Evolutionary conservation across 305 asterid genomes (phyloP).

Genomic region (Stenogyne calaminthoides): DNA sequence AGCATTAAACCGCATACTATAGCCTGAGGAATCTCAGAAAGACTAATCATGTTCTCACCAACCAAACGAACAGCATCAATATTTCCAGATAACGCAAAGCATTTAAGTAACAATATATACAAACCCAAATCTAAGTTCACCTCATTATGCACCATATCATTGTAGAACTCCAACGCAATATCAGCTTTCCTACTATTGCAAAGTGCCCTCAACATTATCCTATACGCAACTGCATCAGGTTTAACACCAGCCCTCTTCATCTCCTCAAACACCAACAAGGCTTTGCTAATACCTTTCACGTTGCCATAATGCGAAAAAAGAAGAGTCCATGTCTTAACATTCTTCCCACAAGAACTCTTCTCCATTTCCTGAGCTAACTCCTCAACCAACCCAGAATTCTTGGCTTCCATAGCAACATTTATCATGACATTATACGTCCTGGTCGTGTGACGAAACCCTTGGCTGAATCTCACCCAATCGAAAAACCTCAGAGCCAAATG

Average conservation of each 20-base stretch:
- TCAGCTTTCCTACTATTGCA: slow-evolving; percentile 58
- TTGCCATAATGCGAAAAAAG: slow-evolving; percentile 64
- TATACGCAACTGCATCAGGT: slow-evolving; percentile 61
- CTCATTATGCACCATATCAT: slow-evolving; percentile 59
- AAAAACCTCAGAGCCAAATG: slow-evolving; percentile 75
- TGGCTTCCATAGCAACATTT: slow-evolving; percentile 62
- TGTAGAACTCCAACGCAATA: slow-evolving; percentile 77
- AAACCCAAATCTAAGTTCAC: slow-evolving; percentile 45
- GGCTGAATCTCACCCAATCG: slow-evolving; percentile 59
- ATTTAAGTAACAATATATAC: slow-evolving; percentile 55
- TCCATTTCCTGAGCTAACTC: slow-evolving; percentile 66
- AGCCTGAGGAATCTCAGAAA: slow-evolving; percentile 55
- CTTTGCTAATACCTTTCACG: slow-evolving; percentile 56
- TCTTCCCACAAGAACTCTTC: slow-evolving; percentile 49
- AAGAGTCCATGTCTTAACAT: slow-evolving; percentile 76
- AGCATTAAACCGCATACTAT: slow-evolving; percentile 52
- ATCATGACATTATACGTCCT: slow-evolving; percentile 60
- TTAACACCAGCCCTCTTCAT: slow-evolving; percentile 65
- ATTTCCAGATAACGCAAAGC: slow-evolving; percentile 65
- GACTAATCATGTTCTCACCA: slow-evolving; percentile 67
- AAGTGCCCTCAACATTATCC: slow-evolving; percentile 56
- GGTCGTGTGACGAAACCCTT: slow-evolving; percentile 57
- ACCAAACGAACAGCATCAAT: slow-evolving; percentile 45
- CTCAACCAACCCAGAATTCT: slow-evolving; percentile 57
- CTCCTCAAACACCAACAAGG: slow-evolving; percentile 61